phyloP scores from a whole-genome alignment of 2,329 filamentous ascomycete species.

The Xylaria hypoxylon region DNA sequence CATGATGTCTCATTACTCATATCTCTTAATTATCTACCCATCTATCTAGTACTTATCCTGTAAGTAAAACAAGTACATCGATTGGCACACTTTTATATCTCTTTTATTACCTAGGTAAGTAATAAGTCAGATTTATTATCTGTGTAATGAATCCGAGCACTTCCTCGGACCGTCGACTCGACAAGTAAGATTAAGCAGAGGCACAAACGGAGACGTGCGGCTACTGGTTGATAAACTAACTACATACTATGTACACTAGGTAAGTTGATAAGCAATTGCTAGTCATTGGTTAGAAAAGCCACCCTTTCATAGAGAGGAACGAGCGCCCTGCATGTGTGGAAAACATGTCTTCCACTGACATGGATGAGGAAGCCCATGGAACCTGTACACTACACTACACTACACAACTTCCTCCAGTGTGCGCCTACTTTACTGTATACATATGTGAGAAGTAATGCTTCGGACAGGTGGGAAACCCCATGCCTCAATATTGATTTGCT shows the following conservation, averaged over 20 bases:
- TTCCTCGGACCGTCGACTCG: background rate
- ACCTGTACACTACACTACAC: no score
- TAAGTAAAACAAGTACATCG: no score
- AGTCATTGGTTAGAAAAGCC: slow-evolving; percentile 5
- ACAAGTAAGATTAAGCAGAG: background rate
- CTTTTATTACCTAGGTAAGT: no score
- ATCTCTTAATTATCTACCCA: no score
- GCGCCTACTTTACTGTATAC: background rate
- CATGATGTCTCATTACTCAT: no score
- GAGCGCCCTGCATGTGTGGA: slow-evolving; percentile 11
- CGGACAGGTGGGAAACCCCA: background rate
- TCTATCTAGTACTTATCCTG: no score
- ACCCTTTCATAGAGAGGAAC: background rate
- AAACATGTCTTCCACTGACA: background rate
- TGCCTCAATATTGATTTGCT: background rate
- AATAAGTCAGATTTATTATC: no score
- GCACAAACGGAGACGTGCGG: background rate
- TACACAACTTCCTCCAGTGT: no score
- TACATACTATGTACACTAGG: no score
- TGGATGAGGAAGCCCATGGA: background rate
- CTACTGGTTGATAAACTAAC: background rate
- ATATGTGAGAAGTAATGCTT: background rate
- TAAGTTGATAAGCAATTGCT: background rate
- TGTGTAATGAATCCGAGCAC: background rate
- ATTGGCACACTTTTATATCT: no score